These are phyloP conservation scores for Pseudisothecium myosuroides DNA, from an alignment of 225 moss, liverwort and hornwort genomes.

Conservation along the genomic window DNA sequence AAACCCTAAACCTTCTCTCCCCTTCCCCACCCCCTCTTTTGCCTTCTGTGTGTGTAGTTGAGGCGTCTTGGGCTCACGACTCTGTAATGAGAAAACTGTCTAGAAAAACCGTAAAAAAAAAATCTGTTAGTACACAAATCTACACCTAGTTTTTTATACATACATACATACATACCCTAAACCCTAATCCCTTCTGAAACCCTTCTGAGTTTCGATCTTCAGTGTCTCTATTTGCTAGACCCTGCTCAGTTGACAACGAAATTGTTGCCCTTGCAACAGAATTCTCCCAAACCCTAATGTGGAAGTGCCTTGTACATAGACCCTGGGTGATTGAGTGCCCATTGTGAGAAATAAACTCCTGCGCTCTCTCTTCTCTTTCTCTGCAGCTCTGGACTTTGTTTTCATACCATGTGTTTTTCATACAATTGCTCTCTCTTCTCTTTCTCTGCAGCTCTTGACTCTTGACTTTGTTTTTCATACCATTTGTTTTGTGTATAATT, in stretches of 20 bases:
- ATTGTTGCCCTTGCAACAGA: background rate
- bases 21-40: background rate
- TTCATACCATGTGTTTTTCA: background rate
- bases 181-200: background rate
- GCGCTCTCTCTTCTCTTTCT: constrained; percentile 10
- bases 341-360: constrained; percentile 43
- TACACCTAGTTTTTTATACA: background rate
- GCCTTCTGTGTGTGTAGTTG: constrained; percentile 31
- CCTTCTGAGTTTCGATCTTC: background rate
- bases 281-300: background rate
- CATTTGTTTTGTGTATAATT: no score
- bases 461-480: background rate
- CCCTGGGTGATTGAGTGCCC: constrained; percentile 31
- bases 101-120: background rate
- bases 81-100: background rate
- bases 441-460: background rate
- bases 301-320: constrained; percentile 27
- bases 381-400: background rate
- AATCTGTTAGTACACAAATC: background rate
- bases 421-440: background rate
- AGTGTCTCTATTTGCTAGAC: background rate
- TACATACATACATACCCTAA: background rate
- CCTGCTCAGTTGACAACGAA: background rate
- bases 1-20: no score
- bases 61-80: constrained; percentile 14